phyloP scores from a whole-genome alignment of 805 yeast genomes.

The Metschnikowia vanudenii region DNA sequence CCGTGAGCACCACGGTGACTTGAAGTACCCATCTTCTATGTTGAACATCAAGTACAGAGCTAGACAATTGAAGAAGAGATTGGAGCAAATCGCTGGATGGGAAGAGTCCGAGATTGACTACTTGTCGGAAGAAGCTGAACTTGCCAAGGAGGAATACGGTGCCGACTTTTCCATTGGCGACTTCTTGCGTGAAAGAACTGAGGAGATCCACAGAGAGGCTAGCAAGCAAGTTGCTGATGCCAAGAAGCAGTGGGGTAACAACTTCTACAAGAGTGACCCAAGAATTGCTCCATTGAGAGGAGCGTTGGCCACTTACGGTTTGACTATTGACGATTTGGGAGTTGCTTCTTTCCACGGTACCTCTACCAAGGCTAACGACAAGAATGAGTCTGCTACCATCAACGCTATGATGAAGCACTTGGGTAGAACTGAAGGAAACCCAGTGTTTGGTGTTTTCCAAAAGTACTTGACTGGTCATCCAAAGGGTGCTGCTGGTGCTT shows the following conservation, averaged over 20 bases:
- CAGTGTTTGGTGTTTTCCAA: slow-evolving; percentile 97
- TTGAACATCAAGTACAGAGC: slow-evolving; percentile 90
- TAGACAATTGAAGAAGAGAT: slow-evolving; percentile 82
- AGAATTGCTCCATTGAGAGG: slow-evolving; percentile 97
- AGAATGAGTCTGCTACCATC: slow-evolving; percentile 93
- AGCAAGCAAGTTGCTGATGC: slow-evolving; percentile 83
- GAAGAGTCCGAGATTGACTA: slow-evolving; percentile 73
- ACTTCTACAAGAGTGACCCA: slow-evolving; percentile 86
- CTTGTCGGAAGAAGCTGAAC: slow-evolving; percentile 68
- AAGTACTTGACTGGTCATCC: slow-evolving; percentile 99
- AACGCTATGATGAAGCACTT: slow-evolving; percentile 91
- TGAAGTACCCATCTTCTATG: slow-evolving; percentile 76
- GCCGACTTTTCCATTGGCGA: slow-evolving; percentile 42
- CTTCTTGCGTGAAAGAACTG: slow-evolving; percentile 79
- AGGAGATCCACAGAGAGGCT: slow-evolving; percentile 84
- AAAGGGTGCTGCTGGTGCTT: slow-evolving; percentile 99
- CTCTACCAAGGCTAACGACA: slow-evolving; percentile 96
- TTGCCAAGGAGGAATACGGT: slow-evolving; percentile 51
- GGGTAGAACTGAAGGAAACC: slow-evolving; percentile 97
- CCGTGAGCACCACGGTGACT: slow-evolving; percentile 81
- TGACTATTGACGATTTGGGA: slow-evolving; percentile 90
- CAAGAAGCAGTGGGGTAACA: slow-evolving; percentile 92
- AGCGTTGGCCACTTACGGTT: slow-evolving; percentile 89
- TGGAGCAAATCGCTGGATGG: slow-evolving; percentile 77
- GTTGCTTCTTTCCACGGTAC: slow-evolving; percentile 99